Conservation (phyloP, 2,329 filamentous ascomycete species). For the Pseudogymnoascus sp. region DNA sequence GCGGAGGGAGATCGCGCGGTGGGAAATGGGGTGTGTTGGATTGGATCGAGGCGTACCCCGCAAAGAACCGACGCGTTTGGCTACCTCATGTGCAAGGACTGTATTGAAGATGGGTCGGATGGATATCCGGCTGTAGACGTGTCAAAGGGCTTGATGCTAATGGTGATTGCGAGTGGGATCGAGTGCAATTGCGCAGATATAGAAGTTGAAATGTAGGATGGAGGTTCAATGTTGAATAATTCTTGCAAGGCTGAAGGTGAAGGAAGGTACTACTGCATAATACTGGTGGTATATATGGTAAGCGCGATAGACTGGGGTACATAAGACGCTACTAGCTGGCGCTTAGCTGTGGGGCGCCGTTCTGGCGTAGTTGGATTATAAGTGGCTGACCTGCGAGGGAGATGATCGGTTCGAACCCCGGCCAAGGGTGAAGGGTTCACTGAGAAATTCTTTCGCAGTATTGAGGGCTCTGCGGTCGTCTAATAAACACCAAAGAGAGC, state of each 20-base stretch:
- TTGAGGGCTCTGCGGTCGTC: background rate
- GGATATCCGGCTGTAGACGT: background rate
- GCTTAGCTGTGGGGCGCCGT: background rate
- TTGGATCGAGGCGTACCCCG: slow-evolving; percentile 4
- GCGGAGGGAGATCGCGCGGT: background rate
- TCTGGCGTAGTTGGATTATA: background rate
- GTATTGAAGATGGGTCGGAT: background rate
- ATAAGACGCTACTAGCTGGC: background rate
- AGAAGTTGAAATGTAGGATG: background rate
- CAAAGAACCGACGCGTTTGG: background rate
- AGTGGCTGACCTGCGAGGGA: background rate
- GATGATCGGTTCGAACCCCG: background rate
- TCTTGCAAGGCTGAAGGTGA: background rate
- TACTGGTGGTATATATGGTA: background rate
- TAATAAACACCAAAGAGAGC: background rate
- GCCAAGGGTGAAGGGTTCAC: background rate
- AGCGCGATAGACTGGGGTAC: background rate
- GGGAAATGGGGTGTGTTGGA: background rate
- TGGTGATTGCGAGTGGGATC: background rate
- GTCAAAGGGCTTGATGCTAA: background rate
- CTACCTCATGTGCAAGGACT: background rate
- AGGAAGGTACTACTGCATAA: background rate
- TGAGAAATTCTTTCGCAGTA: background rate
- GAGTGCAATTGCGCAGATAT: background rate
- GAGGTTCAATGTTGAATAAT: background rate